Evolutionary conservation across 1,284 basidiomycete genomes (phyloP).

Genomic region (Trametes pubescens): DNA sequence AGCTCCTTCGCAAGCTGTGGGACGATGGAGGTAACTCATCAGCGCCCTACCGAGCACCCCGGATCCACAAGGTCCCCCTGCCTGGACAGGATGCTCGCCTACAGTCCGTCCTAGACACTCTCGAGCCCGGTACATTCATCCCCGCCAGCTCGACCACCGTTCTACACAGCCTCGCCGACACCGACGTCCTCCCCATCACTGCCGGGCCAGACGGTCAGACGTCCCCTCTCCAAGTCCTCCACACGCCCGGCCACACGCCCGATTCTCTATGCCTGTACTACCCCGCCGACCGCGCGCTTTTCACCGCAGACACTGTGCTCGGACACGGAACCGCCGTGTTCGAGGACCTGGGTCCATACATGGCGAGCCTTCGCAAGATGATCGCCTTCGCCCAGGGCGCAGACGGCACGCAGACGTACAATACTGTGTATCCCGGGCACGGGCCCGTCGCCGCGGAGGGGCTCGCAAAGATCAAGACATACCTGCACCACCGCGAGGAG

Average conservation of each 20-base stretch:
- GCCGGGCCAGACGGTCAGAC: conserved; percentile 26
- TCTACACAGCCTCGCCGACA: conserved; percentile 66
- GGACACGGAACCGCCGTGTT: conserved; percentile 94
- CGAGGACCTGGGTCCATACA: conserved; percentile 82
- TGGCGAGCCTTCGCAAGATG: conserved; percentile 73
- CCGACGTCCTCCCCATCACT: conserved; percentile 54
- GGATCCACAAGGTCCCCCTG: conserved; percentile 75
- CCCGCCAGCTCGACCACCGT: conserved; percentile 50
- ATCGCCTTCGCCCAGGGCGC: conserved; percentile 49
- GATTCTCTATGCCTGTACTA: conserved; percentile 86
- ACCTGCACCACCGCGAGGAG: conserved; percentile 85
- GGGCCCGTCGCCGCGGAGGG: conserved; percentile 79
- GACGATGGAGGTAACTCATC: conserved; percentile 47
- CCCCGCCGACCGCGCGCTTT: conserved; percentile 69
- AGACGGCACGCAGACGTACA: conserved; percentile 46
- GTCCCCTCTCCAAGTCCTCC: conserved; percentile 66
- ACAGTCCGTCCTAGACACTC: conserved; percentile 50
- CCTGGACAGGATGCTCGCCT: conserved; percentile 43
- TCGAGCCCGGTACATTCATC: conserved; percentile 54
- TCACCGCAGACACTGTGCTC: conserved; percentile 92
- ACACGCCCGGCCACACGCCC: conserved; percentile 91
- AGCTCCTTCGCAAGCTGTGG: conserved; percentile 71
- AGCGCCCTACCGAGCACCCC: conserved; percentile 63
- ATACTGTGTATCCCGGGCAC: conserved; percentile 84
- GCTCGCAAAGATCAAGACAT: conserved; percentile 67